These are phyloP conservation scores for Eucalyptus camaldulensis DNA, from an alignment of 345 rosid species.

Conservation along the genomic window DNA sequence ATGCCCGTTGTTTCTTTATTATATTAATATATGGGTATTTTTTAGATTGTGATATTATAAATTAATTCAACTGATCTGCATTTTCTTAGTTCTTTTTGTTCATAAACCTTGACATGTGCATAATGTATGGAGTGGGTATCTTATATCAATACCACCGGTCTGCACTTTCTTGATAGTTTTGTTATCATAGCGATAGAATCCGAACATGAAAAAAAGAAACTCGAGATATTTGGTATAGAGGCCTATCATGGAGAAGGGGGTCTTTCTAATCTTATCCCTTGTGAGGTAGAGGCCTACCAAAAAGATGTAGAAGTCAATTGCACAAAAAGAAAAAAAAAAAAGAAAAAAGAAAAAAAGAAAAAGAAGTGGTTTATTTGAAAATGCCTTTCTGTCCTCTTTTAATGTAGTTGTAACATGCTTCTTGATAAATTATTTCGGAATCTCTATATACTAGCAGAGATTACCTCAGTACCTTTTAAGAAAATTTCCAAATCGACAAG, in stretches of 20 bases:
- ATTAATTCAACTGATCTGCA: background rate
- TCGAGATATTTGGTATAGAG: background rate
- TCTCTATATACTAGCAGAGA: background rate
- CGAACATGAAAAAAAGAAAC: background rate
- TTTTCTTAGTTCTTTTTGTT: background rate
- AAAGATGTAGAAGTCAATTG: background rate
- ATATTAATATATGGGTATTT: too few species aligned
- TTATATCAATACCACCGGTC: rapidly evolving
- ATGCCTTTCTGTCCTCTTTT: background rate
- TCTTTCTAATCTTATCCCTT: background rate
- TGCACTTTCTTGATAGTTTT: background rate
- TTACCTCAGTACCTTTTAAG: rapidly evolving
- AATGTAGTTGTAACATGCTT: background rate
- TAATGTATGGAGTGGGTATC: rapidly evolving
- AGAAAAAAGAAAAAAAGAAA: rapidly evolving
- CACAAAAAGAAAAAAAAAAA: too few species aligned
- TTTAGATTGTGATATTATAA: background rate
- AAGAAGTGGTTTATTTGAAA: background rate
- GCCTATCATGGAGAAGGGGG: background rate
- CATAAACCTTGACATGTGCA: too few species aligned
- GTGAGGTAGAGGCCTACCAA: background rate
- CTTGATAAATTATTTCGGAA: background rate
- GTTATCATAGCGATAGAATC: background rate
- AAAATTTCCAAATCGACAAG: background rate
- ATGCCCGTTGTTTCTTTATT: background rate